These are phyloP conservation scores for Colletotrichum trifolii DNA, from an alignment of 2,329 filamentous ascomycete genomes.

Conservation along the genomic window DNA sequence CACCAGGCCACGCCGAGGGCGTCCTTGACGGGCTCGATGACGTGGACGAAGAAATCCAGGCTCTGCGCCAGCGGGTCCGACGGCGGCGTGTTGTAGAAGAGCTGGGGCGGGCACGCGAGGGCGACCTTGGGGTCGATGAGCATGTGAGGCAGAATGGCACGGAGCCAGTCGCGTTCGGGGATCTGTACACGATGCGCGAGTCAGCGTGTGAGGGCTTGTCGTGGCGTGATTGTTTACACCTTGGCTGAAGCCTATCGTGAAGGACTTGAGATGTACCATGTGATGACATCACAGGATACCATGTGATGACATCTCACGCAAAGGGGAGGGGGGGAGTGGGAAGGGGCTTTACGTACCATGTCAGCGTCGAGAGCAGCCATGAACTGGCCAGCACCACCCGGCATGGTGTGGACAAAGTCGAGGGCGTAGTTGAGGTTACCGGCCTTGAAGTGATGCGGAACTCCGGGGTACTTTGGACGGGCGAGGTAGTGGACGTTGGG, in stretches of 20 bases:
- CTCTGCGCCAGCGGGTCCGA: conserved; percentile 69
- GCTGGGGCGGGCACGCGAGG: conserved; percentile 69
- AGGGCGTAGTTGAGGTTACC: conserved; percentile 72
- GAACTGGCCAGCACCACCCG: conserved; percentile 66
- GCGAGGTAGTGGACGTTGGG: conserved; percentile 65
- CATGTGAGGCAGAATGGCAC: conserved; percentile 68
- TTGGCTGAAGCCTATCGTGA: too few relatives aligned
- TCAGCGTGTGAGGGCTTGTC: too few relatives aligned
- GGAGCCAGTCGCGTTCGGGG: conserved; percentile 69
- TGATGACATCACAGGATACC: too few relatives aligned
- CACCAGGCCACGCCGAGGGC: conserved; percentile 69
- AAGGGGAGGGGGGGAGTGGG: not conserved
- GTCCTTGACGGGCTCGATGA: conserved; percentile 62
- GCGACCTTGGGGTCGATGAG: conserved; percentile 67
- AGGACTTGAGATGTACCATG: too few relatives aligned
- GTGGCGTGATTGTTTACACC: conserved; percentile 5
- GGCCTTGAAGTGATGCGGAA: conserved; percentile 70
- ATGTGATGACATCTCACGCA: too few relatives aligned
- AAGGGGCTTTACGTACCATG: conserved; percentile 56
- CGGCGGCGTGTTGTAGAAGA: conserved; percentile 71
- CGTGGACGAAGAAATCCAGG: conserved; percentile 68
- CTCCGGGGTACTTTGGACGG: conserved; percentile 59
- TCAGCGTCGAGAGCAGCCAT: conserved; percentile 75
- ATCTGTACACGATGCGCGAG: conserved; percentile 52
- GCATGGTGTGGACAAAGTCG: conserved; percentile 60